Base-by-base conservation (phyloP, 1,284 basidiomycete species). In the Caloboletus inedulis region DNA sequence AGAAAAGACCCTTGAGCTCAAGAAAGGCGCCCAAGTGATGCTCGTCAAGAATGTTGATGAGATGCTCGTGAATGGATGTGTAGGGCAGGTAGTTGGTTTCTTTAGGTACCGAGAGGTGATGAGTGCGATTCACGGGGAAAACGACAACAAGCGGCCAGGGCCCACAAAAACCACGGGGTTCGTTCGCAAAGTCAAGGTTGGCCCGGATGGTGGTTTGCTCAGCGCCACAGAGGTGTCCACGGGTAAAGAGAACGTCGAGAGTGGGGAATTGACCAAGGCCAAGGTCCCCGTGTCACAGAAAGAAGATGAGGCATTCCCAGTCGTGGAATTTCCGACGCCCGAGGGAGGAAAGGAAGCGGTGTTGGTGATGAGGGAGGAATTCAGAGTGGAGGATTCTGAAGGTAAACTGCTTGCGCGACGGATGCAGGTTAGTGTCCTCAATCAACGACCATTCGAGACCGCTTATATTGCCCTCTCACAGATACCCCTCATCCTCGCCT, bases 41-140 rank as follows among this genome's bases (percentile, higher is more conserved):
- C 73, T 91, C n/a, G 81, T 91, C 70, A 90, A 91, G 75, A 92
- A 92, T 60, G 65, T 87, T 7, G 87, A 89, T 61, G 81, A 86
- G 43, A 77, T 77, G 44, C 77, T 91, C 2, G 89, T 89, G 48
- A 92, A 91, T 60, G 89, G 89, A 2, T 82, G 80, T 19, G 80
- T 90, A 42, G 89, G 89, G 6, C 75, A 72, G 30, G 78, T 91
- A 7, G 62, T 84, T 13, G 81, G 78, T 1, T 89, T 72, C 80
- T 71, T 59, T 33, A 64, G 43, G 42, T 67, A 60, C 33, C 55
- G 59, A 4, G 61, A 61, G 27, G 59, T 60, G 29, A 58, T 62
- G 55, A 39, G 18, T 23, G n/a, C 30, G 16, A 39, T 65, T 3
- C 50, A 55, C 4, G 59, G 49, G 3, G 62, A 58, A 29, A 55